Conservation (phyloP, 202 grass and related monocot species). For the Bolboschoenoplectus hybrid region DNA sequence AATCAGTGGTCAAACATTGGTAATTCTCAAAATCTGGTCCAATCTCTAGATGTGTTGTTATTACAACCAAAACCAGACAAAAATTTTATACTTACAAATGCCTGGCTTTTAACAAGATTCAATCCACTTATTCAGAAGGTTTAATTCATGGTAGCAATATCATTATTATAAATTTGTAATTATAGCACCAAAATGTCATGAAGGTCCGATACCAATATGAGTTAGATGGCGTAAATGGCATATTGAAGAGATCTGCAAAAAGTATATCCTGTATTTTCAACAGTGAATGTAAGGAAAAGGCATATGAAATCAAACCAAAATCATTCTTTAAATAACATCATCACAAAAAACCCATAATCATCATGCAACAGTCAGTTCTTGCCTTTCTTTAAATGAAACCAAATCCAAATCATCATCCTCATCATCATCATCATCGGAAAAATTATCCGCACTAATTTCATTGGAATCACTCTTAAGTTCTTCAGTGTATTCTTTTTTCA, state of each 20-base stretch:
- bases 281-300: not conserved
- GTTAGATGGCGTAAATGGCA: not conserved
- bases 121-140: not conserved
- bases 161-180: not conserved
- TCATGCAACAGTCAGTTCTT: constrained; percentile 51
- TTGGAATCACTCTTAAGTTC: constrained; percentile 40
- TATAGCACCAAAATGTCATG: not conserved
- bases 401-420: constrained; percentile 64
- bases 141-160: not conserved
- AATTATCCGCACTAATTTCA: constrained; percentile 36
- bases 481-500: constrained; percentile 8
- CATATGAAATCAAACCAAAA: not conserved
- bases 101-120: not conserved
- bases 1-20: too few relatives aligned
- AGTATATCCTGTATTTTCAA: constrained; percentile 9
- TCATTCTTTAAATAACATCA: too few relatives aligned
- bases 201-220: not conserved
- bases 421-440: constrained; percentile 46
- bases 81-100: not conserved
- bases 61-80: not conserved
- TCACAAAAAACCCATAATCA: too few relatives aligned
- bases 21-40: too few relatives aligned
- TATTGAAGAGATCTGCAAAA: not conserved
- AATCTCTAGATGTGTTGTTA: not conserved
- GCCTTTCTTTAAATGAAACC: constrained; percentile 74